Conservation (phyloP, 2,329 filamentous ascomycete genomes). For the Trichoderma citrinoviride region DNA sequence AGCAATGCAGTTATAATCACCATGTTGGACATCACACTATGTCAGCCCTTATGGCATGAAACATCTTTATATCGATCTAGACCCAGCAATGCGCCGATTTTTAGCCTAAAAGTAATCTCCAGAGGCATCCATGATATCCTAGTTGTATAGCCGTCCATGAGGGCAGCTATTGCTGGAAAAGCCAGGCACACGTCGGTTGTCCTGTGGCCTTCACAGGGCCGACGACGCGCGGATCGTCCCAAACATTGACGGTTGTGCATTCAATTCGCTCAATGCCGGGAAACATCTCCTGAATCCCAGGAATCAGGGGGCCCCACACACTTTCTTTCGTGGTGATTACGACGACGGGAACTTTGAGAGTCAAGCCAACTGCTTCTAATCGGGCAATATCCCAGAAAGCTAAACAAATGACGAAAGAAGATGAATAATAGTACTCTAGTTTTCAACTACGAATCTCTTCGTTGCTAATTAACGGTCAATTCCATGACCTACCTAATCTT, state of each 20-base stretch:
- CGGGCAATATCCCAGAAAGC: not conserved
- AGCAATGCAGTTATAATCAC: no score
- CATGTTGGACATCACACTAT: no score
- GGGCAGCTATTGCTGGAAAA: not conserved
- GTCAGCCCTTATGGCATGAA: no score
- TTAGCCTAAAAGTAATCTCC: not conserved
- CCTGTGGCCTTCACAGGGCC: not conserved
- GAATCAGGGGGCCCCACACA: not conserved
- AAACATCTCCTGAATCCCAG: not conserved
- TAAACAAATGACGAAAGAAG: not conserved
- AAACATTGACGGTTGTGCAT: conserved; percentile 5
- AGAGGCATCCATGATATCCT: not conserved
- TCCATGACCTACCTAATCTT: no score
- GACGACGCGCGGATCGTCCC: not conserved
- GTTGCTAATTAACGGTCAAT: no score
- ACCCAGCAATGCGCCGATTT: no score
- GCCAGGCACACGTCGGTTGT: not conserved
- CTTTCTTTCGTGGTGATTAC: not conserved
- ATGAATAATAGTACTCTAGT: not conserved
- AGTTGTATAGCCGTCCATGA: not conserved
- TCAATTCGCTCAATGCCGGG: not conserved
- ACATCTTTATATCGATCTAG: no score
- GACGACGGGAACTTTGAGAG: not conserved
- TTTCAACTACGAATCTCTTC: not conserved
- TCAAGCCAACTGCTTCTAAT: not conserved